Conservation (phyloP, 495 filamentous ascomycete species). For the Annulohypoxylon bovei region DNA sequence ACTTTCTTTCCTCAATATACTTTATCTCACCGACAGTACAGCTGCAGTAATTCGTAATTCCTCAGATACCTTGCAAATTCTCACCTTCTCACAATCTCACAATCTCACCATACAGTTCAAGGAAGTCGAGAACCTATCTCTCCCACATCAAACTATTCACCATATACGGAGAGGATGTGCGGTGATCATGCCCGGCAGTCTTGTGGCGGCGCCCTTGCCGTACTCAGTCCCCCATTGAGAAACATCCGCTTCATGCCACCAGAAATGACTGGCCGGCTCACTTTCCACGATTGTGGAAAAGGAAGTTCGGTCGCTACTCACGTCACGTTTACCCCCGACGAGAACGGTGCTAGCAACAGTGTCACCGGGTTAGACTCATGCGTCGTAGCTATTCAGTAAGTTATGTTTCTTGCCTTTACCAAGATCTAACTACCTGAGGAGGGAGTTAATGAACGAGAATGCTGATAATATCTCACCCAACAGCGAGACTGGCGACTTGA, state of each 20-base stretch:
- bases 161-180: conserved; percentile 34
- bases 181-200: conserved; percentile 30
- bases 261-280: conserved; percentile 34
- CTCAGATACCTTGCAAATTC: not conserved
- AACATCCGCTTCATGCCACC: conserved; percentile 7
- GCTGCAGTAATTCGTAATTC: not conserved
- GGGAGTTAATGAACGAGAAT: not conserved
- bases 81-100: not conserved
- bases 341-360: not conserved
- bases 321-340: conserved; percentile 36
- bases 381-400: conserved; percentile 49
- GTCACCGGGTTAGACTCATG: conserved; percentile 18
- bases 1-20: not conserved
- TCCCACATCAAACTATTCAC: not conserved
- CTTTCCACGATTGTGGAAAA: conserved; percentile 40
- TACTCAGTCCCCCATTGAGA: conserved; percentile 32
- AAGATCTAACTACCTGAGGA: not conserved
- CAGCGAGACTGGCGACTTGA: conserved; percentile 54
- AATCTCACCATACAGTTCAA: not conserved
- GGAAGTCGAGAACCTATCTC: not conserved
- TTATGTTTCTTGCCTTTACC: not conserved
- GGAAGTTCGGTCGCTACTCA: conserved; percentile 38
- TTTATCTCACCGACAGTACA: not conserved
- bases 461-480: not conserved
- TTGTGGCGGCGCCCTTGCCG: conserved; percentile 46